Evolutionary conservation across 768 basidiomycete species (phyloP), one percentile per base, ranked within the genome.

Genomic region (Termitomyces sp.): DNA sequence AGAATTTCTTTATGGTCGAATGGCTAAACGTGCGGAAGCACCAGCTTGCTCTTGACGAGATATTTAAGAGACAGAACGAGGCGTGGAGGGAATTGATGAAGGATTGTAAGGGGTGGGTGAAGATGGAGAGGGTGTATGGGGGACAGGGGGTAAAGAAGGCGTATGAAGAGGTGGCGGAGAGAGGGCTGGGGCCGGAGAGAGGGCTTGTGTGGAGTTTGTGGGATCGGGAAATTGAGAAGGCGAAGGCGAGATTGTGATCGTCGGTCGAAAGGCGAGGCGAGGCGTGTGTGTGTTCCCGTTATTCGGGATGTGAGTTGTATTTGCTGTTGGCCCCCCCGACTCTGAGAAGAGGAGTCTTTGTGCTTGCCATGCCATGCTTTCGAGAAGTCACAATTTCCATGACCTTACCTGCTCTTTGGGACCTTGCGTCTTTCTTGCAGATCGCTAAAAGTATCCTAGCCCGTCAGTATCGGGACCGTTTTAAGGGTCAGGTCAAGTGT

Each of bases 141-240:
- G 73, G 71, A 2, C 64, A 73, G 20, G 69, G 61, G 11, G 84
- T 88, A 23, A 73, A 75, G 63, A 57, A 60, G 33, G 78, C 75
- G 13, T 88, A 86, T 57, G 71, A 73, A 43, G 64, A 68, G 29
- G 70, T 84, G 36, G 70, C 73, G 16, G 70, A 66, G 50, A 65
- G 66, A 7, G 82, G 82, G 0, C 60, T 86, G 38, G 75, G 73
- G n/a, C 80, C 85, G 7, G 76, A 80, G 32, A 74, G 70, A 45
- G 86, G 85, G 2, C 71, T 78, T 40, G 71, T 88, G 45, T 87
- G 86, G 83, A 86, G 84, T 60, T 60, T 88, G 63, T 88, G 86
- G 85, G 78, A 79, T 42, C 63, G 66, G 22, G 61, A 61, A 18
- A 47, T 41, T 39, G 29, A 55, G 36, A 52, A 41, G 31, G 36